These are phyloP conservation scores for Suillus bovinus DNA, from an alignment of 768 basidiomycete genomes.

Conservation along the genomic window DNA sequence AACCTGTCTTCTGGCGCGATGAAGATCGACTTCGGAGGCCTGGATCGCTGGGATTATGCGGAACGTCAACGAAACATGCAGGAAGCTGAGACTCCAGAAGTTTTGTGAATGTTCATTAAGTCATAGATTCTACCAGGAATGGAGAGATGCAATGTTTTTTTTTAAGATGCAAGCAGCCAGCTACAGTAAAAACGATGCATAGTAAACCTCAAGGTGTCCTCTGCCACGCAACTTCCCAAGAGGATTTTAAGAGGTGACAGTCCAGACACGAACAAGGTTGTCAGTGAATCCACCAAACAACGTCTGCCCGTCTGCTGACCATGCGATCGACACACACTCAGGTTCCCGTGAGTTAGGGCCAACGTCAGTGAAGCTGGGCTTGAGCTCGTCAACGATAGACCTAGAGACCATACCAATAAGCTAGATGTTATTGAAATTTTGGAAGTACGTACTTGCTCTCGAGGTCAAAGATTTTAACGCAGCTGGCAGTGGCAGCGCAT, in stretches of 20 bases:
- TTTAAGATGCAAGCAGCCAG: constrained; percentile 22
- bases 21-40: constrained; percentile 74
- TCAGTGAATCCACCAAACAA: constrained; percentile 97
- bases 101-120: background rate
- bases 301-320: constrained; percentile 98
- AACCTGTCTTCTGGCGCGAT: constrained; percentile 59
- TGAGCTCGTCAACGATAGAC: constrained; percentile 98
- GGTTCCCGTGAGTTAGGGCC: constrained; percentile 72
- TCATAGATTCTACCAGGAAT: constrained; percentile 5
- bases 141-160: constrained; percentile 20
- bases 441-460: constrained; percentile 87
- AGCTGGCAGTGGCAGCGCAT: constrained; percentile 95
- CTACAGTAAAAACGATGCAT: constrained; percentile 28
- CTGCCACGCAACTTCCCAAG: constrained; percentile 20
- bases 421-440: background rate
- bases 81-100: constrained; percentile 41
- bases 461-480: constrained; percentile 99
- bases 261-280: constrained; percentile 91
- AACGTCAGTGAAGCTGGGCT: constrained; percentile 87
- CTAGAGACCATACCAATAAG: constrained; percentile 37
- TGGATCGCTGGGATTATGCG: constrained; percentile 69
- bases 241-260: constrained; percentile 56
- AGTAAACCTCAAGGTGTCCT: constrained; percentile 16
- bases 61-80: constrained; percentile 65
- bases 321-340: constrained; percentile 95